Base-by-base conservation (phyloP, 129 eudicot genomes). In the Flaveria ramosissima region DNA sequence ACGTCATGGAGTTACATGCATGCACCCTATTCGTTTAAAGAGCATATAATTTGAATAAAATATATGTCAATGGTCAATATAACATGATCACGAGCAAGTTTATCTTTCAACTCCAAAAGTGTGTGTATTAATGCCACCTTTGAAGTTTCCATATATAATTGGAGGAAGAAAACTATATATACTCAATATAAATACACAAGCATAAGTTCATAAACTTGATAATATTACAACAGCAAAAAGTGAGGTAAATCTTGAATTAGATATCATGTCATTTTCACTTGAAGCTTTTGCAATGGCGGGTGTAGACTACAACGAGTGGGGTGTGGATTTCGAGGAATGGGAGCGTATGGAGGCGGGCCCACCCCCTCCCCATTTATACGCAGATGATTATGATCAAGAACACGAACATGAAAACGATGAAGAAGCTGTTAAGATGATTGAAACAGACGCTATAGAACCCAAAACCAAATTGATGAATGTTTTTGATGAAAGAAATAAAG, bases 271-370 rank as follows among this genome's bases (percentile, higher is more conserved):
- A 13, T 7, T 82, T 82, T 82, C 85, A 56, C 13, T 65, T 8
- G 85, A 82, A 77, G 86, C 86, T 67, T 56, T 83, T 42, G 86
- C 86, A 32, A 83, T 73, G 83, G 73, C 77, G 14, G 83, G 86
- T 8, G 50, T 43, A 42, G 77, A 77, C 46, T 72, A 72, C 68
- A 19, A 51, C 21, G 76, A 82, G 2, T 83, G 68, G 76, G 79
- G 70, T 32, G 16, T 77, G 66, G 70, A 41, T 56, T 43, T 83
- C 10, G 79, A 77, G 45, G 86, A 77, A 46, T 71, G 60, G 79
- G 86, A 83, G 19, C 64, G 46, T 30, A 47, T 48, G 76, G 59
- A 73, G 46, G 23, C 17, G 50, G 80, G 42, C 17, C 72, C 77
- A 1, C 80, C 80, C 30, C 83, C 77, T 9, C 77, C 74, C 39